Percentiles rank a stretch among this genome's conserved stretches.
Conservation (phyloP, 2,329 filamentous ascomycete species). For the Colletotrichum kahawae region DNA sequence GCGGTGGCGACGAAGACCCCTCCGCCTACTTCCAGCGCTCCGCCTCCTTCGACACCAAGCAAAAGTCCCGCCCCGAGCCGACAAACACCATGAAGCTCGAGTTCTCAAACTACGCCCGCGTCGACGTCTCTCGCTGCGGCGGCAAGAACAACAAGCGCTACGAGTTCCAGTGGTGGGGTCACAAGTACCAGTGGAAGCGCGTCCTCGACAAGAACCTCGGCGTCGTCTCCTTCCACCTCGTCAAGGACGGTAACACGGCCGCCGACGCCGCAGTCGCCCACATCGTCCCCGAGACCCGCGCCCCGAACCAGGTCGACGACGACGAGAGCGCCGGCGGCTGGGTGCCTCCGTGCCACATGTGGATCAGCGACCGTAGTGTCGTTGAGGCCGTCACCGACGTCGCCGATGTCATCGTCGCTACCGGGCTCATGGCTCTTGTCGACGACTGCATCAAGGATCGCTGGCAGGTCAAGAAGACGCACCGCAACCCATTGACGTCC, state of each 20-base stretch:
- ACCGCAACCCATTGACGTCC: slow-evolving; percentile 39
- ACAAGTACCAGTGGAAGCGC: slow-evolving; percentile 83
- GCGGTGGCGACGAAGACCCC: slow-evolving; percentile 36
- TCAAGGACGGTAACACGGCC: slow-evolving; percentile 65
- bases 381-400: slow-evolving; percentile 77
- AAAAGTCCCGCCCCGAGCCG: slow-evolving; percentile 50
- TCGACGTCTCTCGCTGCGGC: slow-evolving; percentile 78
- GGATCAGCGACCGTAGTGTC: slow-evolving; percentile 79
- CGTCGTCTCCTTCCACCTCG: slow-evolving; percentile 76
- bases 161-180: slow-evolving; percentile 93
- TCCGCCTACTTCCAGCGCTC: slow-evolving; percentile 29
- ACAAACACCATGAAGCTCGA: slow-evolving; percentile 88
- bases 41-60: slow-evolving; percentile 35
- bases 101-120: slow-evolving; percentile 96
- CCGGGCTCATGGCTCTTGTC: slow-evolving; percentile 86
- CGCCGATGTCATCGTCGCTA: slow-evolving; percentile 87
- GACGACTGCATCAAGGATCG: slow-evolving; percentile 88
- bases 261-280: slow-evolving; percentile 68
- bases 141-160: slow-evolving; percentile 75
- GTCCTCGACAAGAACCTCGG: slow-evolving; percentile 70
- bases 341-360: slow-evolving; percentile 88
- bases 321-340: slow-evolving; percentile 84
- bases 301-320: slow-evolving; percentile 70
- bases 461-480: slow-evolving; percentile 62
- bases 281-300: slow-evolving; percentile 81